Percentiles rank a stretch among this genome's conserved stretches.
Evolutionary conservation across 441 rosid genomes (phyloP).

Genomic region (Pelargonium cotyledonis): DNA sequence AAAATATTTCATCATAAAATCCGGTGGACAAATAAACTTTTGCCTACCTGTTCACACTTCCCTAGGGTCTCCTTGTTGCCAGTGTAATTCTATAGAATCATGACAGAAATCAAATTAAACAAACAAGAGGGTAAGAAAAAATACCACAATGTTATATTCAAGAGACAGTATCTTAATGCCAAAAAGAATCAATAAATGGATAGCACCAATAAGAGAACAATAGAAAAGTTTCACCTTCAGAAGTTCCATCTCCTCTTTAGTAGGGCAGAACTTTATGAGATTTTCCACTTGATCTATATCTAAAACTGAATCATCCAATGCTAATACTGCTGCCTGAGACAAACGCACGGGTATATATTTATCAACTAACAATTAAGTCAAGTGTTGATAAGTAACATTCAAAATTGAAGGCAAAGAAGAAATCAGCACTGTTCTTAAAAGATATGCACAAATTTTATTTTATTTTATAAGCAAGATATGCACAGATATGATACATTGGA

Average conservation of each 20-base stretch:
- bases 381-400: too few relatives aligned
- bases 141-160: background rate
- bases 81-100: conserved; percentile 48
- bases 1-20: conserved; percentile 11
- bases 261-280: conserved; percentile 94
- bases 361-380: conserved; percentile 1
- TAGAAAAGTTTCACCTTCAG: conserved; percentile 63
- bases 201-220: background rate
- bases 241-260: conserved; percentile 97
- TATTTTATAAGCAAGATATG: background rate
- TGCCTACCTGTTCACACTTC: conserved; percentile 91
- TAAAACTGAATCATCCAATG: conserved; percentile 84
- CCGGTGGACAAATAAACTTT: conserved; percentile 8
- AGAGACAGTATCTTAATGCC: background rate
- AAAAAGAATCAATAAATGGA: background rate
- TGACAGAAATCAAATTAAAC: conserved; percentile 21
- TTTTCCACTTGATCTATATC: conserved; percentile 97
- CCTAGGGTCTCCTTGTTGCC: conserved; percentile 80
- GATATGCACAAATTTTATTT: too few relatives aligned
- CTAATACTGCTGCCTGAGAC: conserved; percentile 83
- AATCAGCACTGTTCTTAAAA: too few relatives aligned
- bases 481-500: background rate
- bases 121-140: conserved; percentile 6
- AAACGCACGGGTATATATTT: conserved; percentile 17
- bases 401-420: too few relatives aligned